phyloP scores from a whole-genome alignment of 2,329 filamentous ascomycete genomes.

The Colletotrichum shisoi region DNA sequence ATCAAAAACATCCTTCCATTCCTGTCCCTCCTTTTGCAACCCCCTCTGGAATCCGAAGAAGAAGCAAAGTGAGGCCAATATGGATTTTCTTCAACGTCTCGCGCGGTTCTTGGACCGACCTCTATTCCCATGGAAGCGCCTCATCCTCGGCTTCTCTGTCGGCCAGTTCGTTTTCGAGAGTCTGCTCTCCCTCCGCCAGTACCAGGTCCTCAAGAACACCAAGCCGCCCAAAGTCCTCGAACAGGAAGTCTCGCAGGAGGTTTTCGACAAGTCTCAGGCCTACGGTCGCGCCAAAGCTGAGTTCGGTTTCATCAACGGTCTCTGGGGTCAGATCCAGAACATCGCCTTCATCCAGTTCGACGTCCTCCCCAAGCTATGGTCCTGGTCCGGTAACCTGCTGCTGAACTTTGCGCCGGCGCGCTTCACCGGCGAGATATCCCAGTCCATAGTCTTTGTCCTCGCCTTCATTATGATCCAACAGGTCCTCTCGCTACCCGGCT shows the following conservation, averaged over 20 bases:
- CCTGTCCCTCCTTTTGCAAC: conserved; percentile 36
- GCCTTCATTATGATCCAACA: conserved; percentile 84
- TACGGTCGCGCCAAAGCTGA: conserved; percentile 96
- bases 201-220: conserved; percentile 80
- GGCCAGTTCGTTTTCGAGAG: conserved; percentile 91
- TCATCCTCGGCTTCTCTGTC: conserved; percentile 93
- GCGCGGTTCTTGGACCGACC: conserved; percentile 88
- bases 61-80: conserved; percentile 22
- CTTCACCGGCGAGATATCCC: conserved; percentile 90
- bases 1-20: conserved; percentile 28
- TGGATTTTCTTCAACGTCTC: conserved; percentile 64
- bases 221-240: conserved; percentile 85
- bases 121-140: conserved; percentile 94
- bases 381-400: conserved; percentile 77
- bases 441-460: conserved; percentile 92
- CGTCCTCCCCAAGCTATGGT: conserved; percentile 90
- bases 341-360: conserved; percentile 89
- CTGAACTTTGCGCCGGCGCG: conserved; percentile 75
- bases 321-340: conserved; percentile 89
- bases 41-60: conserved; percentile 5
- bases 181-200: conserved; percentile 88
- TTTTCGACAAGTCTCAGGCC: conserved; percentile 93
- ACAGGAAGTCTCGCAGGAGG: conserved; percentile 86
- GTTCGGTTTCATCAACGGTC: conserved; percentile 80
- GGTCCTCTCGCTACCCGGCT: conserved; percentile 77